Percentiles rank a stretch among this genome's conserved stretches.
phyloP scores from a whole-genome alignment of 2,329 filamentous ascomycete genomes.

The Trichoderma sp. region DNA sequence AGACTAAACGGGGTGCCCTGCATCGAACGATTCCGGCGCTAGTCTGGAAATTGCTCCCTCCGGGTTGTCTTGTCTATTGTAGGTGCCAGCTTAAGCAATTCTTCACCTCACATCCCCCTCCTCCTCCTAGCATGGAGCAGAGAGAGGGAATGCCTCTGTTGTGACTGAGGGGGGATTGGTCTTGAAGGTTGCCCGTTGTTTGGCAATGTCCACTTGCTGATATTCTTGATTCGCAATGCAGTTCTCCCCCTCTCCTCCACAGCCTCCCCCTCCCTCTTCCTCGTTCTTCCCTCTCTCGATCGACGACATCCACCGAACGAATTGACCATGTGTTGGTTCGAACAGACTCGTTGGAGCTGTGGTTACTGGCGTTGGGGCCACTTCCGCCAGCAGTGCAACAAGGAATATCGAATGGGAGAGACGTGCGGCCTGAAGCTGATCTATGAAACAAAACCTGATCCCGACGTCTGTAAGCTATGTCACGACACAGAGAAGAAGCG shows the following conservation, averaged over 20 bases:
- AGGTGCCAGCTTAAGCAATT: not conserved
- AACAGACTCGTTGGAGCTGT: constrained; percentile 80
- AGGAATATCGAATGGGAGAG: constrained; percentile 93
- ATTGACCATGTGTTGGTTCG: constrained; percentile 86
- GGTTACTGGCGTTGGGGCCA: constrained; percentile 93
- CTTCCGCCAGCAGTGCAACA: constrained; percentile 89
- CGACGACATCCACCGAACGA: constrained; percentile 23
- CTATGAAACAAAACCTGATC: constrained; percentile 64
- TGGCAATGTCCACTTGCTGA: constrained; percentile 22
- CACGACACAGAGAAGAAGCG: constrained; percentile 85
- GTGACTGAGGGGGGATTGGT: not conserved
- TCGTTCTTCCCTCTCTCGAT: not conserved
- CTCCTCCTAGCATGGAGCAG: not conserved
- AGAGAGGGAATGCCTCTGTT: not conserved
- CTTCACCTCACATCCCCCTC: not conserved
- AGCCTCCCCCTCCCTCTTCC: too few relatives aligned
- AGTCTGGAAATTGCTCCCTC: constrained; percentile 16
- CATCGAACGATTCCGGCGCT: constrained; percentile 20
- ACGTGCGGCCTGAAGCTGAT: constrained; percentile 93
- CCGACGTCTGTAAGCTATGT: constrained; percentile 75
- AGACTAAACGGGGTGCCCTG: constrained; percentile 18
- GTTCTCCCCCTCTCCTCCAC: constrained; percentile 3
- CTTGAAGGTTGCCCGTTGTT: constrained; percentile 10
- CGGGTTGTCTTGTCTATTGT: constrained; percentile 8
- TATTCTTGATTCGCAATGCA: constrained; percentile 20